phyloP scores from a whole-genome alignment of 164 flowering plant species.

The Paratinospora sagittata region DNA sequence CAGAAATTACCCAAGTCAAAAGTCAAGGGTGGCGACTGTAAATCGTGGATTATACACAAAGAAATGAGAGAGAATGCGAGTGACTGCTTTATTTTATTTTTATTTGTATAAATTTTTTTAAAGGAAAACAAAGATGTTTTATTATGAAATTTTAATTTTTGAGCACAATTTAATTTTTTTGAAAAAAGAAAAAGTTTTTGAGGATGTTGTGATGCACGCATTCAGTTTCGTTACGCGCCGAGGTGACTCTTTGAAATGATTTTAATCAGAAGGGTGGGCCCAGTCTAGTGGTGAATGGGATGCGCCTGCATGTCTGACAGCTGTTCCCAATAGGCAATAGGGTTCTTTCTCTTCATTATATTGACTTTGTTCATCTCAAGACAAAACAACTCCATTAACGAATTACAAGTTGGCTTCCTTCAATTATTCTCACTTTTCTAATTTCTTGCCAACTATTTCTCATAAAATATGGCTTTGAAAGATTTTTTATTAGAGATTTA shows the following conservation, averaged over 20 bases:
- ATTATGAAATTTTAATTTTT: too few relatives aligned
- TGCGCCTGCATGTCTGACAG: constrained; percentile 1
- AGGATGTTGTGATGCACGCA: too few relatives aligned
- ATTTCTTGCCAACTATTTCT: not conserved
- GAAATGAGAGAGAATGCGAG: not conserved
- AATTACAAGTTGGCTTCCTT: not conserved
- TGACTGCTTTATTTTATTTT: not conserved
- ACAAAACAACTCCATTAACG: not conserved
- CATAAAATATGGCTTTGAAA: not conserved
- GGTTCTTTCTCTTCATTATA: not conserved
- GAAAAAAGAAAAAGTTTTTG: too few relatives aligned
- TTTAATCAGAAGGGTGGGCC: not conserved
- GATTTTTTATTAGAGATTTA: too few relatives aligned
- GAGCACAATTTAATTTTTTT: too few relatives aligned
- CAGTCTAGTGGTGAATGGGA: not conserved
- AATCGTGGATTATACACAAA: not conserved
- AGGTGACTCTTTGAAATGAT: too few relatives aligned
- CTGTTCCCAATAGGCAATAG: not conserved
- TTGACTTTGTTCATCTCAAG: not conserved
- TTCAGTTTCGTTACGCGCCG: too few relatives aligned
- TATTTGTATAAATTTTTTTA: not conserved
- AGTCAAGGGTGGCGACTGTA: not conserved
- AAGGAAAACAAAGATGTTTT: too few relatives aligned
- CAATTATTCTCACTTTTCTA: not conserved
- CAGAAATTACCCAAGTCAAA: not conserved